A percentile compares a stretch with the other conserved stretches of the same genome.
Conservation (phyloP, 1,284 basidiomycete genomes). For the Puccinia brachypodii region DNA sequence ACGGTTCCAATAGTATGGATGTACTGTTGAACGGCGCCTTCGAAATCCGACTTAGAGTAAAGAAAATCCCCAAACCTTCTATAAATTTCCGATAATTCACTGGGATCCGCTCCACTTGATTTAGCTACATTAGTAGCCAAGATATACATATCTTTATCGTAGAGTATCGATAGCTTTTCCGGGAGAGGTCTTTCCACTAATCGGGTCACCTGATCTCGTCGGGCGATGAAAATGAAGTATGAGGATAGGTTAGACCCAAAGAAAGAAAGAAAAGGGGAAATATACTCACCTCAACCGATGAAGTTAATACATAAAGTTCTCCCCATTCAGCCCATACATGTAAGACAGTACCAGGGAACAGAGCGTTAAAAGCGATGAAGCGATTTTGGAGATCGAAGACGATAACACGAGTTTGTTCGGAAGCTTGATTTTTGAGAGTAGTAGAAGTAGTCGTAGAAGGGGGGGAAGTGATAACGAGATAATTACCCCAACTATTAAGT, state of each 20-base stretch:
- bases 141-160: constrained; percentile 64
- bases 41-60: constrained; percentile 86
- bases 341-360: constrained; percentile 75
- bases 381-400: constrained; percentile 93
- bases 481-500: constrained; percentile 59
- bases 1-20: constrained; percentile 83
- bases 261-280: background rate
- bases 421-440: constrained; percentile 51
- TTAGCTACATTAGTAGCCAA: constrained; percentile 71
- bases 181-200: constrained; percentile 76
- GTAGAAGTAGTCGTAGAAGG: constrained; percentile 64
- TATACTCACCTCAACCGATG: constrained; percentile 68
- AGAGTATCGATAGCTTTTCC: constrained; percentile 77
- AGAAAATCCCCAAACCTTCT: constrained; percentile 86
- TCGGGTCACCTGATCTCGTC: constrained; percentile 33
- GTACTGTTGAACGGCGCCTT: constrained; percentile 88
- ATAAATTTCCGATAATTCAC: constrained; percentile 79
- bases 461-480: constrained; percentile 84
- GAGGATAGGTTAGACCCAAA: background rate
- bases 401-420: constrained; percentile 78
- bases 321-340: constrained; percentile 78
- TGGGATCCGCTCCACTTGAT: constrained; percentile 60
- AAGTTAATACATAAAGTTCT: constrained; percentile 71
- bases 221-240: background rate
- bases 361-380: constrained; percentile 76